Evolutionary conservation across 2,329 filamentous ascomycete genomes (phyloP), one percentile per base, ranked within the genome.

Genomic region (Sphaceloma murrayae): DNA sequence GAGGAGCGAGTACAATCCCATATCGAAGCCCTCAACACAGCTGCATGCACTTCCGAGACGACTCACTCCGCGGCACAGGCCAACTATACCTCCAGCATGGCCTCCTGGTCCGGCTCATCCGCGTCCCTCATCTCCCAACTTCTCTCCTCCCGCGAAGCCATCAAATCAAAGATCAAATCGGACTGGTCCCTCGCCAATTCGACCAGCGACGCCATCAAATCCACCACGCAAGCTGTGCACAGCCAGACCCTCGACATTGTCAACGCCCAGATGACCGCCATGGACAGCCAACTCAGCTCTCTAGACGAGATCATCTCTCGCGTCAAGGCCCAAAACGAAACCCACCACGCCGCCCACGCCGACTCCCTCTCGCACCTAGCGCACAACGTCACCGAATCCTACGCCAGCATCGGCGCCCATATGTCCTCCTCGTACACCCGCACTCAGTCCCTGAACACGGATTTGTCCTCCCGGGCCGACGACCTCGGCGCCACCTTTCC

Each of bases 191-290:
- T 68, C 21, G 85, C 89, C 27, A 84, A 85, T 54, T 74, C 82
- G 46, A 81, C 85, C 56, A 93, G 87, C 54, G 78, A 73, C n/a
- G 80, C 82, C 4, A 89, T 98, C 54, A 85, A 89, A 53, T 73
- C 75, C 5, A 84, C 84, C 0, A 88, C 89, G 0, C 82, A 84
- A 54, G 85, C 85, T 2, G 87, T 96, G 1, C 88, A 98, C 53
- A 82, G 83, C 24, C 84, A 94, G 63, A 95, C 89, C 0, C 78
- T 94, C 21, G 80, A 81, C 5, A 89, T 93, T 47, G 88, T 96
- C 9, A 84, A 89, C 56, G 80, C 83, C 46, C 91, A 98, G 64
- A 84, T 93, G 66, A 74, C 76, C 46, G 85, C 94, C 53, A 82
- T 98, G 58, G 81, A 84, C 49, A 74, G 72, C n/a, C 86, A 96